Base-by-base conservation (phyloP, 768 basidiomycete species). In the Naganishia antarctica region DNA sequence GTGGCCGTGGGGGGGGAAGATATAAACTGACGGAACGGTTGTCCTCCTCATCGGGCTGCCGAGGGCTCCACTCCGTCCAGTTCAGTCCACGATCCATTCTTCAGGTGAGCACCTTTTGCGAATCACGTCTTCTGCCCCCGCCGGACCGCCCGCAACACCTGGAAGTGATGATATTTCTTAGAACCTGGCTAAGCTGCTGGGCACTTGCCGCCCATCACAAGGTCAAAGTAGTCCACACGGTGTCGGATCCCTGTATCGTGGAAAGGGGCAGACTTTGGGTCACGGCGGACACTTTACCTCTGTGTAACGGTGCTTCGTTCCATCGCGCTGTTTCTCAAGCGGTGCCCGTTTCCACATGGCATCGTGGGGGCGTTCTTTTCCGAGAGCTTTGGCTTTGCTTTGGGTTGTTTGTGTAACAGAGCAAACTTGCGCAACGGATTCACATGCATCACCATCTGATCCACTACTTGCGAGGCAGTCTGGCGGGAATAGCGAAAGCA, bases 361-460 rank as follows among this genome's bases (percentile, higher is more conserved):
- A 26, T 41, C 32, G 12, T 21, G 32, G 21, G 26, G 32, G 53
- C 53, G 53, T 57, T 57, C 53, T 57, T 29, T 37, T 57, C 13
- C 4, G 53, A 57, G 53, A 57, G 53, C 53, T 57, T 57, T 25
- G 21, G 9, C 21, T 21, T 26, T 37, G 53, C 34, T 37, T 23
- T 18, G 34, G 18, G 37, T 34, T 23, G 53, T n/a, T 29, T 12
- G 13, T 57, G 53, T 37, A 18, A 25, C 50, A 34, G 53, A 21
- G 31, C 53, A 57, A 57, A 57, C 53, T 32, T 57, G 53, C 40
- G 53, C 53, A 57, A 57, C 23, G 53, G 53, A 57, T 57, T 57
- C 53, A 57, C 53, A 57, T 57, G 53, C 53, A 57, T 57, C 53
- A 57, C 53, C 53, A 32, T 57, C 53, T 57, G 53, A 57, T 37